Evolutionary conservation across 495 filamentous ascomycete species (phyloP).

Genomic region (Penicillium coprophilum): DNA sequence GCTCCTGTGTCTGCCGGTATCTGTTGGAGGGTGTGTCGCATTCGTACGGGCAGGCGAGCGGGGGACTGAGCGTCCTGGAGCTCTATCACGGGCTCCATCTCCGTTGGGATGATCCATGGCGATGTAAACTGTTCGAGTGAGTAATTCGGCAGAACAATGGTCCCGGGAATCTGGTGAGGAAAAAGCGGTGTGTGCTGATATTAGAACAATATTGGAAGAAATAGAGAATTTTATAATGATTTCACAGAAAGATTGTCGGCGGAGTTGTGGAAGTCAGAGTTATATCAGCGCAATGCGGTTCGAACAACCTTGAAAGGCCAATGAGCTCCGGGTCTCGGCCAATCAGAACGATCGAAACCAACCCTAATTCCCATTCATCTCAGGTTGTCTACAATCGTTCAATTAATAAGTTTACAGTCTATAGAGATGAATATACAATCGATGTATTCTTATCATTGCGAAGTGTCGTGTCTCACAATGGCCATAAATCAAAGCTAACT

Average conservation of each 20-base stretch:
- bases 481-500: slow-evolving; percentile 1
- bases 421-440: background rate
- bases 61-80: background rate
- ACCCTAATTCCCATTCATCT: slow-evolving; percentile 1
- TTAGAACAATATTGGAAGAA: background rate
- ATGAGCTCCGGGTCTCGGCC: slow-evolving; percentile 7
- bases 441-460: background rate
- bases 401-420: background rate
- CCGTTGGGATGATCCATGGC: slow-evolving; percentile 6
- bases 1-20: slow-evolving; percentile 1
- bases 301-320: slow-evolving; percentile 1
- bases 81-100: background rate
- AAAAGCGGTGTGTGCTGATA: background rate
- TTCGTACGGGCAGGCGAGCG: slow-evolving; percentile 5
- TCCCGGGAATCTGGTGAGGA: background rate
- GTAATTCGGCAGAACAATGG: background rate
- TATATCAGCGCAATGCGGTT: slow-evolving; percentile 1
- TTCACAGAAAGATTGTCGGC: background rate
- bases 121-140: background rate
- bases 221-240: too few species aligned
- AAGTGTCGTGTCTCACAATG: slow-evolving; percentile 1
- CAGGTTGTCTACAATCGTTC: background rate
- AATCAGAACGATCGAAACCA: slow-evolving; percentile 3
- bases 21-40: background rate
- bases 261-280: slow-evolving; percentile 4